phyloP scores from a whole-genome alignment of 768 basidiomycete genomes.

The Xerocomellus dryophilus region DNA sequence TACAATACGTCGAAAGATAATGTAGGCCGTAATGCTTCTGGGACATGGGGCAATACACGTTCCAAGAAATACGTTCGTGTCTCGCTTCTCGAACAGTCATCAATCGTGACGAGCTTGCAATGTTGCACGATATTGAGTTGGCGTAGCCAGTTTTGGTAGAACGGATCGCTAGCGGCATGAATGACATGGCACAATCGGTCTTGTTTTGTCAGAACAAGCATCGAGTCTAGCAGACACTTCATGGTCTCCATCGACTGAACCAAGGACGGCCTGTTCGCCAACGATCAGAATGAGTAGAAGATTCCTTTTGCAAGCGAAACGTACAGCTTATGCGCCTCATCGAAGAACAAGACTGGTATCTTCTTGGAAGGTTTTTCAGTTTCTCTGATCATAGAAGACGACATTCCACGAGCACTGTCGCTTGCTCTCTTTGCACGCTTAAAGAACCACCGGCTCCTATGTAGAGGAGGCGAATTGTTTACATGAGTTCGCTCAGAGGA shows the following conservation, averaged over 20 bases:
- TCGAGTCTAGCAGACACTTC: constrained; percentile 81
- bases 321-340: constrained; percentile 82
- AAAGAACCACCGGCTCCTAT: constrained; percentile 29
- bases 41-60: constrained; percentile 64
- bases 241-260: constrained; percentile 78
- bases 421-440: constrained; percentile 25
- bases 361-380: constrained; percentile 51
- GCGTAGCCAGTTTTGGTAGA: constrained; percentile 80
- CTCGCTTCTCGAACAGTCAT: constrained; percentile 74
- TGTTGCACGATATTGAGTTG: constrained; percentile 80
- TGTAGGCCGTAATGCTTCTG: constrained; percentile 50
- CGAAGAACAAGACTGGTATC: constrained; percentile 78
- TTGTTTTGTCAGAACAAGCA: constrained; percentile 85
- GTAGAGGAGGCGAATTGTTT: constrained; percentile 31
- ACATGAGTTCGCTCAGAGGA: constrained; percentile 46
- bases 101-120: constrained; percentile 82
- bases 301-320: constrained; percentile 18
- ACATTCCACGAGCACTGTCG: constrained; percentile 32
- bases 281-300: neutral
- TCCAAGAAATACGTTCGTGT: constrained; percentile 65
- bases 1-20: constrained; percentile 72
- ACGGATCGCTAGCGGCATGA: constrained; percentile 79
- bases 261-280: constrained; percentile 55
- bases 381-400: constrained; percentile 31
- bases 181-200: constrained; percentile 82